A percentile compares a stretch with the other conserved stretches of the same genome.
phyloP scores from a whole-genome alignment of 352 stramenopile genomes.

The Thraustochytrium striatum region DNA sequence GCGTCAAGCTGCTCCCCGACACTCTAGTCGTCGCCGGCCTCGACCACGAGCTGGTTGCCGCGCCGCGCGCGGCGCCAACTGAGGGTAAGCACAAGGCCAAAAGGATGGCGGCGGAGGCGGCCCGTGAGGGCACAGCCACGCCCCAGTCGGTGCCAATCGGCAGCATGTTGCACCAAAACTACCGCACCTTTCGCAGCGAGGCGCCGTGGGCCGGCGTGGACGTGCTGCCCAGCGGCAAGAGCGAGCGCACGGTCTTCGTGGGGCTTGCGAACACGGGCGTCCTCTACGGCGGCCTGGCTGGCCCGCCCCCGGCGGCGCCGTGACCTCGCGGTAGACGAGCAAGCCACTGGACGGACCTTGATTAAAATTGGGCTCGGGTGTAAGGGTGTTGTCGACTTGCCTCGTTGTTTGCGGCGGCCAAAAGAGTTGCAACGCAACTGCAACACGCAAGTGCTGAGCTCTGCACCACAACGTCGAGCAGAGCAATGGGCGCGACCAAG shows the following conservation, averaged over 20 bases:
- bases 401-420: too few relatives aligned
- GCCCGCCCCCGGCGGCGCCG: too few relatives aligned
- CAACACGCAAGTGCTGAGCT: too few relatives aligned
- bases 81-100: background rate
- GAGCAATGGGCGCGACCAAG: too few relatives aligned
- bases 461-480: too few relatives aligned
- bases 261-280: slow-evolving; percentile 14
- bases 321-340: background rate
- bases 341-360: too few relatives aligned
- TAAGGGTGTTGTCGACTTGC: too few relatives aligned
- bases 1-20: background rate
- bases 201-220: slow-evolving; percentile 28
- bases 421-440: too few relatives aligned
- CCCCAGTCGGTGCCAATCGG: slow-evolving; percentile 21
- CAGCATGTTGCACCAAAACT: slow-evolving; percentile 24
- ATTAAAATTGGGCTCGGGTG: too few relatives aligned
- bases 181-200: slow-evolving; percentile 42
- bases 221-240: background rate
- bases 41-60: slow-evolving; percentile 33
- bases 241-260: background rate
- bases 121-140: background rate
- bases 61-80: background rate
- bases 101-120: background rate
- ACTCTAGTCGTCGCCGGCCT: slow-evolving; percentile 4
- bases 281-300: background rate